Conservation (phyloP, 306 rosid genomes). For the Medicago lupulina region DNA sequence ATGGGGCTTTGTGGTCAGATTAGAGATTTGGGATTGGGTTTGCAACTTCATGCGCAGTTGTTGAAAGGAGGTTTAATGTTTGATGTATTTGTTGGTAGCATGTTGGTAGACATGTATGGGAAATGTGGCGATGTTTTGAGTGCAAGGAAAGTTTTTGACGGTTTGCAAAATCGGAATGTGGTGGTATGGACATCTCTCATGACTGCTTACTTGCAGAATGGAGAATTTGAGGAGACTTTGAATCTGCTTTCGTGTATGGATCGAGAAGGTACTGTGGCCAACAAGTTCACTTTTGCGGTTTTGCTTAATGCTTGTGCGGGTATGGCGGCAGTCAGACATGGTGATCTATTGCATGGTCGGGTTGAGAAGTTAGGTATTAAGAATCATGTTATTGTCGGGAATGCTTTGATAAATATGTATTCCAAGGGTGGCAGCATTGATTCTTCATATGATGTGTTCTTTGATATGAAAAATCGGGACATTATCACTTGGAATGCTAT, state of each 20-base stretch:
- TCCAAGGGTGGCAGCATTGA: conserved; percentile 69
- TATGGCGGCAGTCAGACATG: conserved; percentile 57
- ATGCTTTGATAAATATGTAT: conserved; percentile 75
- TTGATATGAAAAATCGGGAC: conserved; percentile 49
- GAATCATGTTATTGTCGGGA: conserved; percentile 55
- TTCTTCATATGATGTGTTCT: conserved; percentile 60
- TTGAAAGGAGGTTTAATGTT: conserved; percentile 46
- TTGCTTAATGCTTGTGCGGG: conserved; percentile 69
- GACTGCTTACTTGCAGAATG: conserved; percentile 65
- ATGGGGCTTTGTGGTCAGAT: conserved; percentile 65
- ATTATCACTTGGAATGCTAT: conserved; percentile 66
- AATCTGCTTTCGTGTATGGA: conserved; percentile 55
- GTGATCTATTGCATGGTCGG: conserved; percentile 58
- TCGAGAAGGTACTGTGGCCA: conserved; percentile 50
- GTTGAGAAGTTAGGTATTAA: conserved; percentile 63
- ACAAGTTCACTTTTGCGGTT: conserved; percentile 65
- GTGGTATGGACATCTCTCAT: conserved; percentile 72
- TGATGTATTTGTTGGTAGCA: conserved; percentile 58
- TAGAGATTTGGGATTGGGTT: conserved; percentile 59
- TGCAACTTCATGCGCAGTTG: conserved; percentile 58
- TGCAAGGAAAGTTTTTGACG: conserved; percentile 55
- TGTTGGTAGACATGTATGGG: conserved; percentile 73
- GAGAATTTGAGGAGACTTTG: conserved; percentile 64
- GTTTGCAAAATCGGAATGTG: conserved; percentile 51
- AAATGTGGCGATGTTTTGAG: conserved; percentile 56